Evolutionary conservation across 176 grass and related monocot species (phyloP).

Genomic region (Aechmea fasciata): DNA sequence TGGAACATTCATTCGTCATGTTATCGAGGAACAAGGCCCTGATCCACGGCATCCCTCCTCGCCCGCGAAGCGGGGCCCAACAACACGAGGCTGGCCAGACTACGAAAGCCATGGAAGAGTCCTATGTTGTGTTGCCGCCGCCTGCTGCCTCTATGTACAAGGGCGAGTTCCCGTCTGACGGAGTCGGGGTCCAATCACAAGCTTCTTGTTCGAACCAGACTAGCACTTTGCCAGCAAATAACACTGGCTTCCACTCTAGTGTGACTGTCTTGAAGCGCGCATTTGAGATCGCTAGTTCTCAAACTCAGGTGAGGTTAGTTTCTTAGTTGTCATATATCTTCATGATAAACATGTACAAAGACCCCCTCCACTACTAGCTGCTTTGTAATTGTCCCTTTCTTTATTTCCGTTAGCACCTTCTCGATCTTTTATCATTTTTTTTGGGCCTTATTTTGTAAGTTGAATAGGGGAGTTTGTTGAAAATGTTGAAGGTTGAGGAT

Average conservation of each 20-base stretch:
- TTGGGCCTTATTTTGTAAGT: no score
- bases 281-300: constrained; percentile 85
- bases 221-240: constrained; percentile 38
- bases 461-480: no score
- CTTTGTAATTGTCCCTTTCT: no score
- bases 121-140: constrained; percentile 91
- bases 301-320: constrained; percentile 65
- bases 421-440: no score
- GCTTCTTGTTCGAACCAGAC: constrained; percentile 24
- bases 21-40: constrained; percentile 63
- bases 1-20: constrained; percentile 82
- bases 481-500: no score
- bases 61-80: constrained; percentile 21
- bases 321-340: background rate
- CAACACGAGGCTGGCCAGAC: constrained; percentile 44
- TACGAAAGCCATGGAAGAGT: constrained; percentile 72
- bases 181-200: constrained; percentile 28
- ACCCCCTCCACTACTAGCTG: no score
- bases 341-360: background rate
- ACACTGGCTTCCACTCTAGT: constrained; percentile 74
- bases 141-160: constrained; percentile 77
- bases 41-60: constrained; percentile 50
- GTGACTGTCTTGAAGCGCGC: constrained; percentile 84
- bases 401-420: no score
- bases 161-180: constrained; percentile 34